Conservation (phyloP, 2,329 filamentous ascomycete species). For the Sclerotinia glacialis region DNA sequence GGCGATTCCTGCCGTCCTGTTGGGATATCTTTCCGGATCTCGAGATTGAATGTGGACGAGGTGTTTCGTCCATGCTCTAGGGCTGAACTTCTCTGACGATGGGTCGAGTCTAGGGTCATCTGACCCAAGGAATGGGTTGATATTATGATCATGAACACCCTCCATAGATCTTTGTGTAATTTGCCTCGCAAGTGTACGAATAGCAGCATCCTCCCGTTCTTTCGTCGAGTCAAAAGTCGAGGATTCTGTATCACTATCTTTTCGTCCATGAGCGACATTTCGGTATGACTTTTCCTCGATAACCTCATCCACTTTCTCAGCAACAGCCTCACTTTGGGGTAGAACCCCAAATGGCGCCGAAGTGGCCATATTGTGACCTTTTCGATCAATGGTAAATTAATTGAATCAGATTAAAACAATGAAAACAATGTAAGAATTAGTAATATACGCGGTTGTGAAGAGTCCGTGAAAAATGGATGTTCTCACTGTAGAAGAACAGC, state of each 20-base stretch:
- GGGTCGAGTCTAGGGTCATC: constrained; percentile 55
- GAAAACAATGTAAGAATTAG: not conserved
- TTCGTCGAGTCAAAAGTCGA: constrained; percentile 13
- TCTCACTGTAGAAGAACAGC: not conserved
- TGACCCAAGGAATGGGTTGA: constrained; percentile 52
- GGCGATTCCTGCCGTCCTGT: constrained; percentile 24
- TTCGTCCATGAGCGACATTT: not conserved
- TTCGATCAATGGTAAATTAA: not conserved
- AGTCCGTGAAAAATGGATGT: not conserved
- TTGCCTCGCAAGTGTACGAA: constrained; percentile 20
- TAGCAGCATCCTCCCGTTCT: constrained; percentile 7
- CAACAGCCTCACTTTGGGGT: constrained; percentile 20
- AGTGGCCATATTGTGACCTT: constrained; percentile 23
- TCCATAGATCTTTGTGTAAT: constrained; percentile 9
- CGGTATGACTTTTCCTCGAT: constrained; percentile 2
- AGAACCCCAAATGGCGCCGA: constrained; percentile 23
- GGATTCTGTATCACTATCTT: constrained; percentile 12
- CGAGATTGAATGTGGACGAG: constrained; percentile 49
- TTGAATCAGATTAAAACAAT: not conserved
- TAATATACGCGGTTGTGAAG: not conserved
- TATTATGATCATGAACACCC: constrained; percentile 2
- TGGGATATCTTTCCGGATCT: constrained; percentile 46
- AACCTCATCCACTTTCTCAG: constrained; percentile 19
- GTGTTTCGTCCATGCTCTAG: constrained; percentile 58
- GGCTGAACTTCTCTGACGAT: constrained; percentile 51